These are phyloP conservation scores for Erodium maritimum DNA, from an alignment of 345 rosid species.

Conservation along the genomic window DNA sequence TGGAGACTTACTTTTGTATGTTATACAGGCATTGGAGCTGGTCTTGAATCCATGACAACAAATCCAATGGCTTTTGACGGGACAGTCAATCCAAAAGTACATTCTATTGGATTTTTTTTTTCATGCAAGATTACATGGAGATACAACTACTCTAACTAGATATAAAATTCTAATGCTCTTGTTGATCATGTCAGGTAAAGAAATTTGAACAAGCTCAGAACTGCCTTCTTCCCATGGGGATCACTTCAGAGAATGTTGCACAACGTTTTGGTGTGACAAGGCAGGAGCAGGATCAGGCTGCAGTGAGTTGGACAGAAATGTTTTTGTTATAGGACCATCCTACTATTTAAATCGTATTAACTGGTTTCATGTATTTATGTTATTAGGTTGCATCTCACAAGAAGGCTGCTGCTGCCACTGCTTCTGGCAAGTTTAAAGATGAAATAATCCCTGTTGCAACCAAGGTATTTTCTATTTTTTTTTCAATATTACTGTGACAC, in stretches of 20 bases:
- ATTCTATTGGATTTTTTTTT: neutral
- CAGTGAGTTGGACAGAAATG: conserved; percentile 36
- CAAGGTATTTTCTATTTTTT: conserved; percentile 38
- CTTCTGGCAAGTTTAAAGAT: conserved; percentile 74
- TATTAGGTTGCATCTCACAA: conserved; percentile 79
- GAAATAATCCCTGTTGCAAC: conserved; percentile 82
- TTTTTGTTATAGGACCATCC: conserved; percentile 2
- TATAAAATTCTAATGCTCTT: neutral
- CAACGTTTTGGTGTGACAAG: conserved; percentile 72
- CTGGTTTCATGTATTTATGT: neutral
- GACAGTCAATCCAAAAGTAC: conserved; percentile 71
- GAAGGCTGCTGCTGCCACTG: conserved; percentile 91
- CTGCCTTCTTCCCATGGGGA: conserved; percentile 94
- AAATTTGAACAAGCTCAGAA: conserved; percentile 62
- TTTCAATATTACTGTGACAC: no score
- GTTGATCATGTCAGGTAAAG: conserved; percentile 37
- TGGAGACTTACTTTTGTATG: neutral
- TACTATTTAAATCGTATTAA: neutral
- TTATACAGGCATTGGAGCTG: conserved; percentile 81
- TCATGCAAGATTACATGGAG: neutral
- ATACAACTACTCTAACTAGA: neutral
- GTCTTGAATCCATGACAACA: conserved; percentile 84
- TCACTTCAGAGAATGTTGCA: conserved; percentile 94
- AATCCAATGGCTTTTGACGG: conserved; percentile 86
- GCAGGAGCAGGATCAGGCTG: conserved; percentile 97